Conservation (phyloP, 2,329 filamentous ascomycete genomes). For the Colletotrichum sojae region DNA sequence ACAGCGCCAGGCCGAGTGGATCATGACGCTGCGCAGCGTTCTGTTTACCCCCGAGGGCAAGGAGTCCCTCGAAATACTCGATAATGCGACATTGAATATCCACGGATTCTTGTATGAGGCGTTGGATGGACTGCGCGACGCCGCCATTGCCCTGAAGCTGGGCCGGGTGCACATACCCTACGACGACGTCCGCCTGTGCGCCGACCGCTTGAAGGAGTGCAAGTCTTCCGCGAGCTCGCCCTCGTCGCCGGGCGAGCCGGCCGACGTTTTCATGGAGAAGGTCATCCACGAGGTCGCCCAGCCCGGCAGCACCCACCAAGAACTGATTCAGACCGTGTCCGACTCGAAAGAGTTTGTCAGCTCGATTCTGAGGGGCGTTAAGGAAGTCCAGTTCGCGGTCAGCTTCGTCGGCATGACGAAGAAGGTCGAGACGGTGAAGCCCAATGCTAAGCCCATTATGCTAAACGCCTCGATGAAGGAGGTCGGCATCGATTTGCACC, state of each 20-base stretch:
- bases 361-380: constrained; percentile 91
- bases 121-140: constrained; percentile 88
- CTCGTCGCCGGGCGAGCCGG: constrained; percentile 57
- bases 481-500: constrained; percentile 91
- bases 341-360: constrained; percentile 94
- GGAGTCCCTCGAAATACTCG: constrained; percentile 89
- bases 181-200: constrained; percentile 82
- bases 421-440: constrained; percentile 77
- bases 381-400: constrained; percentile 95
- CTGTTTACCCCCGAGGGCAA: constrained; percentile 88
- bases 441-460: constrained; percentile 78
- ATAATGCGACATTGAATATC: constrained; percentile 89
- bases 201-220: constrained; percentile 67
- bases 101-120: constrained; percentile 92
- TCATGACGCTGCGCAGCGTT: constrained; percentile 86
- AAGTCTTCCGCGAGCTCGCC: constrained; percentile 49
- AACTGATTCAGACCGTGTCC: constrained; percentile 85
- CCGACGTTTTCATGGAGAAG: constrained; percentile 77
- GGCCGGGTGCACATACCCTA: constrained; percentile 92
- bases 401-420: constrained; percentile 92
- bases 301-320: constrained; percentile 75
- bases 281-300: constrained; percentile 82
- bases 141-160: constrained; percentile 90
- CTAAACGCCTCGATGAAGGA: constrained; percentile 97
- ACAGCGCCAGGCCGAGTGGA: constrained; percentile 89